phyloP scores from a whole-genome alignment of 2,329 filamentous ascomycete species.

The Coniochaeta hoffmannii region DNA sequence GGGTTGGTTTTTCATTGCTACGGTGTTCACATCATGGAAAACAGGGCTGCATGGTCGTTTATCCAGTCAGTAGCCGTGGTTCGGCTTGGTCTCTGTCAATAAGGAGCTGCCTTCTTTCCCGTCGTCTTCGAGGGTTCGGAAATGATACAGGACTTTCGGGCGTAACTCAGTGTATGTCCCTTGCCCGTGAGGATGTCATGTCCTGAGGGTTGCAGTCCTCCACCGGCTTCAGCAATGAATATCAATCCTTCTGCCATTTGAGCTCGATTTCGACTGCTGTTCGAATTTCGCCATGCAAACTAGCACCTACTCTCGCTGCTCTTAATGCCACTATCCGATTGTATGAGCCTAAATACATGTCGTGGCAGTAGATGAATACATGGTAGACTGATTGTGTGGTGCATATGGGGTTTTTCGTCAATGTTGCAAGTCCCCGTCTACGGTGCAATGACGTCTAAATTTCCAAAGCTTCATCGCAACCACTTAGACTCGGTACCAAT shows the following conservation, averaged over 20 bases:
- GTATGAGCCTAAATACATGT: too few species aligned
- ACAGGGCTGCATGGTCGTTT: conserved; percentile 38
- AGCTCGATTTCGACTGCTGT: background rate
- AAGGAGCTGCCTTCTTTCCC: conserved; percentile 32
- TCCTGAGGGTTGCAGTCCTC: conserved; percentile 3
- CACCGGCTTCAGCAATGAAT: conserved; percentile 6
- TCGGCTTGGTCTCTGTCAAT: conserved; percentile 24
- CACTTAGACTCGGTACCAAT: background rate
- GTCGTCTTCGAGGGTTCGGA: conserved; percentile 35
- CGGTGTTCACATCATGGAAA: conserved; percentile 45
- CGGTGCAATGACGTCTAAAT: background rate
- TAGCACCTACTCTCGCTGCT: background rate
- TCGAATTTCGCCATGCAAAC: background rate
- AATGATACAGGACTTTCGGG: conserved; percentile 31
- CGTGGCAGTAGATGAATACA: too few species aligned
- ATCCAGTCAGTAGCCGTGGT: conserved; percentile 27
- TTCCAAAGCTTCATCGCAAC: background rate
- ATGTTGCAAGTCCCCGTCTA: background rate
- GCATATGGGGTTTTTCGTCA: background rate
- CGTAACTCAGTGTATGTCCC: conserved; percentile 7
- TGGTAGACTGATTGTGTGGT: too few species aligned
- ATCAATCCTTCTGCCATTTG: background rate
- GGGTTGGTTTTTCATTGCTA: conserved; percentile 36
- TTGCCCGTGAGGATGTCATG: background rate
- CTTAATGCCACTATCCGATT: too few species aligned